phyloP scores from a whole-genome alignment of 768 basidiomycete species.

The Boletus reticuloceps region DNA sequence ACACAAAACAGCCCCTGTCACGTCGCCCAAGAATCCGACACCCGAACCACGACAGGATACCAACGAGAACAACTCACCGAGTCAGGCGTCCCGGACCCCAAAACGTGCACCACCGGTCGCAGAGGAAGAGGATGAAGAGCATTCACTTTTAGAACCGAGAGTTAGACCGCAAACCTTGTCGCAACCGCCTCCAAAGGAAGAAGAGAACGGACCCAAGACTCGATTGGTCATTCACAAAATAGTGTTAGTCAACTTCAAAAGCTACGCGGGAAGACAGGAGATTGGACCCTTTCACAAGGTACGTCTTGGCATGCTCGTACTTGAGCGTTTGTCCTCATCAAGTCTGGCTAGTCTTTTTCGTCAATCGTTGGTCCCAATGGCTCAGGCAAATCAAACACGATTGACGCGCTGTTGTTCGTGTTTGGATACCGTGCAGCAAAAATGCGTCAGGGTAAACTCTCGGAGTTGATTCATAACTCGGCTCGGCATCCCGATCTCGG shows the following conservation, averaged over 20 bases:
- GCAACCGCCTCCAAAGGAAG: slow-evolving; percentile 41
- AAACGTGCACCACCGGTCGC: slow-evolving; percentile 9
- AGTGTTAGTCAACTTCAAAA: slow-evolving; percentile 94
- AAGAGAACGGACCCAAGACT: slow-evolving; percentile 58
- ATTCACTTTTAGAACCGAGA: slow-evolving; percentile 27
- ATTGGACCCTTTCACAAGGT: slow-evolving; percentile 99
- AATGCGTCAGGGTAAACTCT: slow-evolving; percentile 96
- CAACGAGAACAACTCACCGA: slow-evolving; percentile 17
- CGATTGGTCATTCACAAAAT: slow-evolving; percentile 94
- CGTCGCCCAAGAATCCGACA: background rate
- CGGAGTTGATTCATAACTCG: slow-evolving; percentile 97
- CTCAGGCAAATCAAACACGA: slow-evolving; percentile 97
- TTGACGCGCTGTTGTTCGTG: slow-evolving; percentile 95
- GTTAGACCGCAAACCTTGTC: slow-evolving; percentile 27
- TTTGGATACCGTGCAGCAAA: slow-evolving; percentile 97
- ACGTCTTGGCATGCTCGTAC: slow-evolving; percentile 1
- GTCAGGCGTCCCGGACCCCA: slow-evolving; percentile 14
- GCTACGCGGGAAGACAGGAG: slow-evolving; percentile 92
- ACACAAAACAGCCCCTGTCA: slow-evolving; percentile 9
- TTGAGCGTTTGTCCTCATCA: background rate
- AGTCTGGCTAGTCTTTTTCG: slow-evolving; percentile 76
- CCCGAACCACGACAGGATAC: slow-evolving; percentile 10
- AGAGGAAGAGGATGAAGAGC: slow-evolving; percentile 25
- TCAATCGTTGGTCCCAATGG: slow-evolving; percentile 98
- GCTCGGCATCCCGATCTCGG: slow-evolving; percentile 79